Evolutionary conservation across 306 rosid genomes (phyloP), one percentile per base, ranked within the genome.

Genomic region (Medicago lupulina): DNA sequence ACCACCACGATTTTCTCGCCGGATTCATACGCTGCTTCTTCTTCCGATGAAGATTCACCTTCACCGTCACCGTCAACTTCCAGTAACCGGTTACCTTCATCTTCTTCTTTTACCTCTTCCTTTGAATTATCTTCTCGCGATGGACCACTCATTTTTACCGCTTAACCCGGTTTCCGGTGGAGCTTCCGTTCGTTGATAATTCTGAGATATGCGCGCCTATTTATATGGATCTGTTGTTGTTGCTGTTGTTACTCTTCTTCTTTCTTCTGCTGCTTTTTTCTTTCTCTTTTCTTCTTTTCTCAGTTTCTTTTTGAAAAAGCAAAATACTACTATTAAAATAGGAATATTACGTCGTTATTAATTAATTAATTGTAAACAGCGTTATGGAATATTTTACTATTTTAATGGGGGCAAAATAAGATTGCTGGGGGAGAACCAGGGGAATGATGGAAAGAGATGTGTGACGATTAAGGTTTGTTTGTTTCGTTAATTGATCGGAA

Each of bases 1-100:
- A 76, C 80, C 4, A 91, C 87, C 66, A 81, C 71, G 84, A 90
- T 89, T 75, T 93, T 93, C 84, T 91, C 97, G 1, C 91, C 86
- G 12, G 89, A 80, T 75, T 90, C 98, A 69, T 83, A 90, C 0
- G 98, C 98, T 4, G 63, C 89, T 68, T 86, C 93, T 7, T 85
- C 85, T 0, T 84, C 86, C 1, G 51, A 80, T 6, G 51, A 13
- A 0, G 14, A 23, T 46, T 68, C 9, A 16, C 16, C n/a, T 15
- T 49, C 72, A 13, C 40, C 17, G 1, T 49, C 72, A 13, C 40
- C 17, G 1, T 71, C 58, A 18, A 34, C 46, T 17, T 23, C 28
- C 3, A 90, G 47, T 13, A 90, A 67, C 31, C 94, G 85, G 75
- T 81, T 86, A 0, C 62, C 94, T 43, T 93, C 97, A 28, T 82